Percentiles rank a stretch among this genome's conserved stretches.
phyloP scores from a whole-genome alignment of 106 monocot species.

The Allium sativum region DNA sequence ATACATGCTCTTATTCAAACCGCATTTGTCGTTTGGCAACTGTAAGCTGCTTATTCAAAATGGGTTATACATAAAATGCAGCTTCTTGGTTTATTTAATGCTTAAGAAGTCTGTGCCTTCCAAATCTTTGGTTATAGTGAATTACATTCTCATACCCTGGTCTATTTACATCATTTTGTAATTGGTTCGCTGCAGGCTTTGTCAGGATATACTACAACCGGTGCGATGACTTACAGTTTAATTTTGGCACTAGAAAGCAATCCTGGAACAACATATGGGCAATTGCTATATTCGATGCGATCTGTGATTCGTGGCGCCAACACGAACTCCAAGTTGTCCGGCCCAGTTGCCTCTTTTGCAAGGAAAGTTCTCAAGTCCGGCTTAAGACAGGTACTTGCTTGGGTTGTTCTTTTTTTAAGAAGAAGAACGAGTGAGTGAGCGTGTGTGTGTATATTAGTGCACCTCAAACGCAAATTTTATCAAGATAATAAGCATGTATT shows the following conservation, averaged over 20 bases:
- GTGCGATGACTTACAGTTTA: conserved; percentile 92
- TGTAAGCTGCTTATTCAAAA: no score
- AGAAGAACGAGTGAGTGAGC: no score
- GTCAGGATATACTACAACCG: conserved; percentile 30
- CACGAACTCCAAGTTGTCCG: conserved; percentile 14
- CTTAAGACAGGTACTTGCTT: conserved; percentile 49
- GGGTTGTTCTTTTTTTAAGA: not conserved
- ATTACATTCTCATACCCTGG: no score
- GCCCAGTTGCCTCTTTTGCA: conserved; percentile 50
- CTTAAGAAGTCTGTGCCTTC: no score
- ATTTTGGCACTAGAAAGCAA: conserved; percentile 62
- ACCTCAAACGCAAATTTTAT: not conserved
- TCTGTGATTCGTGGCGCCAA: conserved; percentile 41
- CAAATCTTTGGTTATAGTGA: no score
- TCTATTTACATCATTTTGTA: no score
- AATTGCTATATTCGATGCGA: conserved; percentile 56
- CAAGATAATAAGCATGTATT: no score
- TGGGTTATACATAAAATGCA: no score
- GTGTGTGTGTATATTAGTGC: not conserved
- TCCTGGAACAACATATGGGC: conserved; percentile 59
- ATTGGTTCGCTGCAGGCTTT: conserved; percentile 33
- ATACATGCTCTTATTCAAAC: not conserved
- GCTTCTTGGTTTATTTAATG: no score
- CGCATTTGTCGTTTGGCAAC: no score
- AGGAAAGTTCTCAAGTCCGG: conserved; percentile 40